These are phyloP conservation scores for Lyophyllum semitale DNA, from an alignment of 768 basidiomycete species.

Conservation along the genomic window DNA sequence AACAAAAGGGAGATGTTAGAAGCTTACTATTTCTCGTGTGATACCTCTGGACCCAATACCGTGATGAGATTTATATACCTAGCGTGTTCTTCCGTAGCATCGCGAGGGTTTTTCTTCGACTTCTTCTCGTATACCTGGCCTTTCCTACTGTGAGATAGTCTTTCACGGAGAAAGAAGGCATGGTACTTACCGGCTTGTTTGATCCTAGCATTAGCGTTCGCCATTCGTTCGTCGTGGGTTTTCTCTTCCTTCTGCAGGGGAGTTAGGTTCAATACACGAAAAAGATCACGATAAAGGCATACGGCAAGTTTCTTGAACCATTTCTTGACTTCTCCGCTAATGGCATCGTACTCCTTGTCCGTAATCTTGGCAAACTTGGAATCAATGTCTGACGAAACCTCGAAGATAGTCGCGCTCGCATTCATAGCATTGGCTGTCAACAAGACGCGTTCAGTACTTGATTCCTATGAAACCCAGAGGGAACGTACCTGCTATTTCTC, in stretches of 20 bases:
- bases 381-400: constrained; percentile 70
- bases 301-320: constrained; percentile 87
- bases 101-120: constrained; percentile 68
- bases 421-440: constrained; percentile 65
- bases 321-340: constrained; percentile 74
- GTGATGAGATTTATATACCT: constrained; percentile 77
- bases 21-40: constrained; percentile 76
- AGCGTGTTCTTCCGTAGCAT: constrained; percentile 73
- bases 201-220: constrained; percentile 66
- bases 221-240: constrained; percentile 70
- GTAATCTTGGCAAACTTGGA: constrained; percentile 72
- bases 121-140: constrained; percentile 81
- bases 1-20: neutral
- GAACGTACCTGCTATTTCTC: constrained; percentile 61
- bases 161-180: neutral
- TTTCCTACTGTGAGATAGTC: constrained; percentile 24
- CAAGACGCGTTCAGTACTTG: constrained; percentile 12
- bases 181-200: constrained; percentile 66
- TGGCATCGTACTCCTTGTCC: constrained; percentile 69
- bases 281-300: constrained; percentile 23
- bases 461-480: neutral
- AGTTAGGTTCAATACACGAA: neutral
- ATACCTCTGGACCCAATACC: constrained; percentile 73
- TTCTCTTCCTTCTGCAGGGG: constrained; percentile 76
- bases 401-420: constrained; percentile 66